Conservation (phyloP, 371 early-diverging fungal genomes). For the Parasitella parasitica region DNA sequence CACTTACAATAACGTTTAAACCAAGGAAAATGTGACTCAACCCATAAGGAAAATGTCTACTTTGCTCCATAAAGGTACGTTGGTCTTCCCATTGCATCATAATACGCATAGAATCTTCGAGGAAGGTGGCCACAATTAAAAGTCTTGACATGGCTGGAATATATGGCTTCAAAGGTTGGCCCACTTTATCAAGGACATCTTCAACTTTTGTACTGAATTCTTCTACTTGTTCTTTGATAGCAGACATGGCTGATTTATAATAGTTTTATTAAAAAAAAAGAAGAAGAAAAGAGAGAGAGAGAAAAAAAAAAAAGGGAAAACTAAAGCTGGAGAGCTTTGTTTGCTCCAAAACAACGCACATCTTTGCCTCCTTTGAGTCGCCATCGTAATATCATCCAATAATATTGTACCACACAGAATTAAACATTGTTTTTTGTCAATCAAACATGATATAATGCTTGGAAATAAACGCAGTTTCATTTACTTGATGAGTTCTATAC, state of each 20-base stretch:
- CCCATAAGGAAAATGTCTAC: constrained; percentile 77
- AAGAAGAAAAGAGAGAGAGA: neutral
- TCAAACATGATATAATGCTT: neutral
- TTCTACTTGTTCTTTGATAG: constrained; percentile 31
- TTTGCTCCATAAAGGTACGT: constrained; percentile 73
- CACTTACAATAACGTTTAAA: constrained; percentile 72
- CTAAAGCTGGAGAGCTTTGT: neutral
- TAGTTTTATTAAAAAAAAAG: neutral
- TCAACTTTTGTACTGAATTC: constrained; percentile 62
- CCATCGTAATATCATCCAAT: constrained; percentile 20
- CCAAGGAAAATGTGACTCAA: constrained; percentile 83
- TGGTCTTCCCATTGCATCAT: constrained; percentile 88
- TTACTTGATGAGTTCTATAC: neutral
- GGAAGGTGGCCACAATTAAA: constrained; percentile 92
- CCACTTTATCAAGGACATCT: constrained; percentile 70
- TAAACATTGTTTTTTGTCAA: neutral
- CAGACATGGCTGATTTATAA: constrained; percentile 17
- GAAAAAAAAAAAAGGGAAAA: neutral
- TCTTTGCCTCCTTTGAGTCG: neutral
- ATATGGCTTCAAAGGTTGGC: constrained; percentile 88
- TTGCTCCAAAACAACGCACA: neutral
- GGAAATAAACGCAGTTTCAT: neutral
- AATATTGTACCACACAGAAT: constrained; percentile 17
- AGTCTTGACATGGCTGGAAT: constrained; percentile 89
- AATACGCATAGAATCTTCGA: constrained; percentile 92